Evolutionary conservation across 2,329 filamentous ascomycete genomes (phyloP), one percentile per base, ranked within the genome.

Genomic region (Colletotrichum salicis): DNA sequence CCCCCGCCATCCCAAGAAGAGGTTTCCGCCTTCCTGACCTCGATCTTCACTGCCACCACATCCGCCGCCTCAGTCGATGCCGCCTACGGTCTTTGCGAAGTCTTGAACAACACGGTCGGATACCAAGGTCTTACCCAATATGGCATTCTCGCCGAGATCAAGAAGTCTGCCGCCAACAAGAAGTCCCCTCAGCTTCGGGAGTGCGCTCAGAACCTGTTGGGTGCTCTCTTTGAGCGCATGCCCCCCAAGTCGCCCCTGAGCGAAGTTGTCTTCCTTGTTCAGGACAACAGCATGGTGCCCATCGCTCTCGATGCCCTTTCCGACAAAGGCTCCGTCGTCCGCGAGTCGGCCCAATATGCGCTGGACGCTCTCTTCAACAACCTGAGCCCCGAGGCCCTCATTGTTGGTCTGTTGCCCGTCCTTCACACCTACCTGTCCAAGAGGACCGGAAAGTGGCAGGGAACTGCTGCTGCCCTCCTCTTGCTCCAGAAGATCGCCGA

Each of bases 371-470:
- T 98, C 29, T 97, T 97, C 82, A 87, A 88, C 75, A 90, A 92
- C 79, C 85, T 99, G 74, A 91, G 90, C 79, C 85, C 94, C 67
- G 96, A 98, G 85, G 91, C 94, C 61, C 89, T 97, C 78, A 92
- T 97, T 64, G 89, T 90, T 74, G 95, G 93, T 24, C 88, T 99
- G 54, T 86, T 99, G 63, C 95, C 96, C 3, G 88, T 90, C 19
- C 85, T 99, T 52, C 84, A 87, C 73, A 83, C 87, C 64, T 98
- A 98, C 81, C 87, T 99, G 35, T 86, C 87, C 79, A 97, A 94
- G 84, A 91, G 90, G 79, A 93, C 94, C 19, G 95, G 94, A 75
- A 99, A 99, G 84, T 99, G 96, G 96, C 96, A 99, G 84, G 96
- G 96, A 72, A 94, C 94, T 19, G 94, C 98, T 64, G 95, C 93